Evolutionary conservation across 495 filamentous ascomycete species (phyloP).

Genomic region (Hyaloscypha variabilis): DNA sequence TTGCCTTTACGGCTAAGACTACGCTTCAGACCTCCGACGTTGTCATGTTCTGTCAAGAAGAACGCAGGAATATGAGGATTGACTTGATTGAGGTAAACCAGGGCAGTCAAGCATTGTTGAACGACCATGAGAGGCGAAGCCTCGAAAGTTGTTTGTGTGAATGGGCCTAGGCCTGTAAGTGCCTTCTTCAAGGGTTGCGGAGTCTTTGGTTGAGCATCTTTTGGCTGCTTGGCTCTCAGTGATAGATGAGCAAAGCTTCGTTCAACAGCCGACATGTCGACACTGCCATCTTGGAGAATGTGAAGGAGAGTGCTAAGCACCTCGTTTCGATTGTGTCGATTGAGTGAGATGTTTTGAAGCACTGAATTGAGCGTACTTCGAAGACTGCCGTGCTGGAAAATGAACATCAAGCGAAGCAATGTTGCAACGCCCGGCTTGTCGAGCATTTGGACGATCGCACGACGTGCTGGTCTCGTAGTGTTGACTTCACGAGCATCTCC

Average conservation of each 20-base stretch:
- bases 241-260: conserved; percentile 93
- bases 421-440: conserved; percentile 96
- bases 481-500: conserved; percentile 28
- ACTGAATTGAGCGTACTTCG: conserved; percentile 81
- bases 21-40: conserved; percentile 68
- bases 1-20: conserved; percentile 83
- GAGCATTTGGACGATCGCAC: conserved; percentile 89
- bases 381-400: conserved; percentile 79
- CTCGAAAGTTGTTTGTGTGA: conserved; percentile 61
- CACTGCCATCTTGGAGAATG: conserved; percentile 94
- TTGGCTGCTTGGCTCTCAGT: conserved; percentile 81
- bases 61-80: conserved; percentile 87
- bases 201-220: conserved; percentile 67
- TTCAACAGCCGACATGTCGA: conserved; percentile 90
- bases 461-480: conserved; percentile 67
- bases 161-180: conserved; percentile 45
- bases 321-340: conserved; percentile 90
- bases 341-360: conserved; percentile 86
- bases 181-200: conserved; percentile 74
- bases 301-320: conserved; percentile 92
- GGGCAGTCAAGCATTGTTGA: conserved; percentile 85
- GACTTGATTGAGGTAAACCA: conserved; percentile 78
- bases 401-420: conserved; percentile 93
- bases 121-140: conserved; percentile 93
- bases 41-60: conserved; percentile 95